phyloP scores from a whole-genome alignment of 164 flowering plant genomes.

The Tetrastigma voinierianum region DNA sequence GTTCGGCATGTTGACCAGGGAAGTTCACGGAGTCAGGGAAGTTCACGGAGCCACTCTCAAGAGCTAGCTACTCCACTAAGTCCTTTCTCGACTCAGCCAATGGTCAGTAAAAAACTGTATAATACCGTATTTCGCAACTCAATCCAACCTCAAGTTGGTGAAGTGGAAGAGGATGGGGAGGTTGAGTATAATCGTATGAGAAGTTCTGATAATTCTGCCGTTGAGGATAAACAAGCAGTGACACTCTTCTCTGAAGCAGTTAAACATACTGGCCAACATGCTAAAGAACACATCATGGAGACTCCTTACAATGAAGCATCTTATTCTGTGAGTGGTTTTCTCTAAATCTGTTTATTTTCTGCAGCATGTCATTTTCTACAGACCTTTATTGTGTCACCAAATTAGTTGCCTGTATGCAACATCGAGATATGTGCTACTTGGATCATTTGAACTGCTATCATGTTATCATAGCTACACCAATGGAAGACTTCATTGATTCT shows the following conservation, averaged over 20 bases:
- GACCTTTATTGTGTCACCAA: too few species aligned
- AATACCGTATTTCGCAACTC: constrained; percentile 45
- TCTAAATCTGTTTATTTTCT: background rate
- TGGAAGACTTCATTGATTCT: background rate
- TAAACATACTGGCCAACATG: constrained; percentile 18
- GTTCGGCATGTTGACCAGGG: constrained; percentile 20
- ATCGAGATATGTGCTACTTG: too few species aligned
- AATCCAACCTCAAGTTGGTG: constrained; percentile 21
- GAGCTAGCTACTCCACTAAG: constrained; percentile 28
- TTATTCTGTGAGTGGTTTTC: constrained; percentile 32
- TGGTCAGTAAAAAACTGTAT: constrained; percentile 61
- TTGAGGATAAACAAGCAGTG: constrained; percentile 32
- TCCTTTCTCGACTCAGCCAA: constrained; percentile 43
- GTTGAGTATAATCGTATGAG: constrained; percentile 22
- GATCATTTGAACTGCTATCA: too few species aligned
- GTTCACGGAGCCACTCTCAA: constrained; percentile 28
- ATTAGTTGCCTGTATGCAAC: background rate
- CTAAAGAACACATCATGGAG: constrained; percentile 12
- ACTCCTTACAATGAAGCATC: constrained; percentile 15
- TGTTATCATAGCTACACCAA: background rate
- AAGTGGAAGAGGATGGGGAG: constrained; percentile 24
- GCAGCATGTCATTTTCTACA: background rate
- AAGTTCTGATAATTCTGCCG: constrained; percentile 30
- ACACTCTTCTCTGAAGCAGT: constrained; percentile 18
- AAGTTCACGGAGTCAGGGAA: constrained; percentile 27